These are phyloP conservation scores for Adansonia madagascariensis DNA, from an alignment of 441 rosid genomes.

Conservation along the genomic window DNA sequence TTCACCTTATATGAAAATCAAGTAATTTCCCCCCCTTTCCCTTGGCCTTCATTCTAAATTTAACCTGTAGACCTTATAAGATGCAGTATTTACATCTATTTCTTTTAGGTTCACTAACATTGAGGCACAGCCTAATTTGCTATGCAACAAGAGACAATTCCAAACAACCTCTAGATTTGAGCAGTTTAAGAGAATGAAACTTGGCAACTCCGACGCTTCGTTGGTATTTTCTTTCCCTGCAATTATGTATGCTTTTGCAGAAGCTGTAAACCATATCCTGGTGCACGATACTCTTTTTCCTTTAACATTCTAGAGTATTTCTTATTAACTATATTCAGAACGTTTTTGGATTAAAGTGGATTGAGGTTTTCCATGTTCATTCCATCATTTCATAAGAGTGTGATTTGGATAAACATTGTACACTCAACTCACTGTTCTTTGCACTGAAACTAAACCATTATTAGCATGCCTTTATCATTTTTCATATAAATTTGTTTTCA, in stretches of 20 bases:
- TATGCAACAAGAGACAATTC: constrained; percentile 61
- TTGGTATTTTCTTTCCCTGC: constrained; percentile 40
- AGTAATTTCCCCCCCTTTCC: constrained; percentile 43
- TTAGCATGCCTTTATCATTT: constrained; percentile 5
- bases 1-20: constrained; percentile 86
- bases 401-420: constrained; percentile 16
- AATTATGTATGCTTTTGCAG: background rate
- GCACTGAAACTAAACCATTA: background rate
- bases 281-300: background rate
- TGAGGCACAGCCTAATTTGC: constrained; percentile 48
- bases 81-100: constrained; percentile 17
- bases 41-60: constrained; percentile 25
- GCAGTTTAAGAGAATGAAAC: constrained; percentile 63
- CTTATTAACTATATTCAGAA: constrained; percentile 13
- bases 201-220: constrained; percentile 40
- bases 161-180: constrained; percentile 47
- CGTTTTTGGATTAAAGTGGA: background rate
- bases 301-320: background rate
- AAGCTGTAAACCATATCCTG: background rate
- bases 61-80: constrained; percentile 21
- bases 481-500: constrained; percentile 38
- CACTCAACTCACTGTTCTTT: background rate
- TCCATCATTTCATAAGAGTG: constrained; percentile 8
- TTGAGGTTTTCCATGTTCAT: background rate
- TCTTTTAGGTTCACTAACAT: constrained; percentile 61